Conservation (phyloP, 106 monocot genomes). For the Dendrobium huoshanense region DNA sequence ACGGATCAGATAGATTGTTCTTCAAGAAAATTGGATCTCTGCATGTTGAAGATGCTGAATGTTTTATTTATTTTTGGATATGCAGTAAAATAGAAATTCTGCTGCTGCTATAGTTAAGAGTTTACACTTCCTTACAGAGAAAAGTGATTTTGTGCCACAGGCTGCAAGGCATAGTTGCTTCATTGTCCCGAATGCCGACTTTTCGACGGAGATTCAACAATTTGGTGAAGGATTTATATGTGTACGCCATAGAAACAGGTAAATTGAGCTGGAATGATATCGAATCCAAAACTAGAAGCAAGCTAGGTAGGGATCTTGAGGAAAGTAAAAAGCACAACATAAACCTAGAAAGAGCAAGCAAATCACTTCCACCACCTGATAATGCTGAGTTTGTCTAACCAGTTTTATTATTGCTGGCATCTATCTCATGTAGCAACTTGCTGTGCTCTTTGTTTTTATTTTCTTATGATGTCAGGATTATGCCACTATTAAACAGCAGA, state of each 20-base stretch:
- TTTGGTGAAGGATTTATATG: slow-evolving; percentile 44
- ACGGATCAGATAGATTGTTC: no score
- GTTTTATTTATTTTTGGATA: neutral
- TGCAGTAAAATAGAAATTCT: neutral
- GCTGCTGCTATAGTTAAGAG: neutral
- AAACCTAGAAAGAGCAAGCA: neutral
- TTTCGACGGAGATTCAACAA: slow-evolving; percentile 40
- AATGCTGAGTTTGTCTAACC: neutral
- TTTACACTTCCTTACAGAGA: neutral
- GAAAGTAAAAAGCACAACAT: neutral
- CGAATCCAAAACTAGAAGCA: neutral
- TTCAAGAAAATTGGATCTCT: no score
- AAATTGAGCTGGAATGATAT: neutral
- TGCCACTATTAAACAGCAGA: no score
- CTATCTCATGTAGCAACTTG: neutral
- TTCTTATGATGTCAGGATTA: neutral
- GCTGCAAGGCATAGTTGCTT: slow-evolving; percentile 25
- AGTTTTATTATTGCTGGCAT: neutral
- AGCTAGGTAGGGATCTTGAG: neutral
- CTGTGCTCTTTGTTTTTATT: neutral
- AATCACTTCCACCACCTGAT: neutral
- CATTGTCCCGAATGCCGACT: slow-evolving; percentile 40
- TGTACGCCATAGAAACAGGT: slow-evolving; percentile 25
- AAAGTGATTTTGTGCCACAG: no score
- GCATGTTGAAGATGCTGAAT: no score